A percentile compares a stretch with the other conserved stretches of the same genome.
These are phyloP conservation scores for Aspergillus panamensis DNA, from an alignment of 495 filamentous ascomycete genomes.

Conservation along the genomic window DNA sequence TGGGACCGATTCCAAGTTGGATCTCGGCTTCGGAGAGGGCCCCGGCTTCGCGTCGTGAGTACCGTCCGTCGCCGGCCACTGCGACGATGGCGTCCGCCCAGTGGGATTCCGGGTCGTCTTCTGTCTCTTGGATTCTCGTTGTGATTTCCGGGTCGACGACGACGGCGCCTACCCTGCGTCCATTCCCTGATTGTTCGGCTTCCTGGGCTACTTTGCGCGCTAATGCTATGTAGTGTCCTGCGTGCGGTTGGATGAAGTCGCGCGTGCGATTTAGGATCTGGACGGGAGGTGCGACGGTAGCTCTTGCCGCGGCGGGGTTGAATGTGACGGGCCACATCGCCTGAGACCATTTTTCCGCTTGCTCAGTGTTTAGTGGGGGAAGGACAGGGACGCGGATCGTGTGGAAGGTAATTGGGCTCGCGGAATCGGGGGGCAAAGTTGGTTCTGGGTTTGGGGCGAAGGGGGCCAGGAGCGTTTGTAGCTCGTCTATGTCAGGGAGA, in stretches of 20 bases:
- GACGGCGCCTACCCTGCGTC: slow-evolving; percentile 75
- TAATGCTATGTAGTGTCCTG: slow-evolving; percentile 61
- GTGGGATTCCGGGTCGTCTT: slow-evolving; percentile 14
- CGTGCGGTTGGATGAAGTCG: slow-evolving; percentile 53
- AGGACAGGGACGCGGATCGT: slow-evolving; percentile 65
- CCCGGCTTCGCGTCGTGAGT: slow-evolving; percentile 47
- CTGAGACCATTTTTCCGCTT: slow-evolving; percentile 72
- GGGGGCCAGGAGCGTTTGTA: slow-evolving; percentile 35
- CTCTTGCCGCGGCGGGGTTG: slow-evolving; percentile 64
- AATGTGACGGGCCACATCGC: slow-evolving; percentile 87
- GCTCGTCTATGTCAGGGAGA: slow-evolving; percentile 25
- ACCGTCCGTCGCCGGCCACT: slow-evolving; percentile 76
- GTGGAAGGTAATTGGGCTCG: slow-evolving; percentile 37
- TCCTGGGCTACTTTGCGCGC: slow-evolving; percentile 61
- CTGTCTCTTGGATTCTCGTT: slow-evolving; percentile 26
- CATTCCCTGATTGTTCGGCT: slow-evolving; percentile 51
- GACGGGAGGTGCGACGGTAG: slow-evolving; percentile 36
- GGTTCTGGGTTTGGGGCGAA: slow-evolving; percentile 26
- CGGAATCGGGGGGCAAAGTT: slow-evolving; percentile 19
- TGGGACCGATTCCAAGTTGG: slow-evolving; percentile 25
- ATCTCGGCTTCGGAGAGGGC: slow-evolving; percentile 27
- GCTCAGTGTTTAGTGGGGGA: slow-evolving; percentile 67
- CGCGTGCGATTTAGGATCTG: slow-evolving; percentile 58
- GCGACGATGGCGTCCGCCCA: slow-evolving; percentile 55
- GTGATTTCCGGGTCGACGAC: slow-evolving; percentile 60